These are phyloP conservation scores for Acer negundo DNA, from an alignment of 345 rosid genomes.

Conservation along the genomic window DNA sequence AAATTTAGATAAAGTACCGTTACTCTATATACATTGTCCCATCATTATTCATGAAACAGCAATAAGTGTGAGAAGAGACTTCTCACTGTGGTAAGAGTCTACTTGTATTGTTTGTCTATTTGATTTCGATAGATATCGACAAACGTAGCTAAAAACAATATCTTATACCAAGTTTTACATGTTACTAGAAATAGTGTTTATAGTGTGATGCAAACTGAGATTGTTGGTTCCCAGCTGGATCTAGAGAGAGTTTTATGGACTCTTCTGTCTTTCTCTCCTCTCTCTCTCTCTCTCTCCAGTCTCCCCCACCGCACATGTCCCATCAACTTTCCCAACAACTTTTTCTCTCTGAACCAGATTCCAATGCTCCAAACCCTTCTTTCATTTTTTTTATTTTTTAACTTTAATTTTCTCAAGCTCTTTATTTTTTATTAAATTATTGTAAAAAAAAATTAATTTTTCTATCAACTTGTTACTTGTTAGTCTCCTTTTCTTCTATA, in stretches of 20 bases:
- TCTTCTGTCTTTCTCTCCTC: not conserved
- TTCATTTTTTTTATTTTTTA: not conserved
- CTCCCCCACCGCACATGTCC: slow-evolving; percentile 48
- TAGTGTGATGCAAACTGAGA: slow-evolving; percentile 8
- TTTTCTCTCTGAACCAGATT: slow-evolving; percentile 23
- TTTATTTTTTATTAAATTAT: too few relatives aligned
- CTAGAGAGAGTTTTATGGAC: slow-evolving; percentile 26
- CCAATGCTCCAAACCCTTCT: slow-evolving; percentile 20
- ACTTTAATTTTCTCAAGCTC: not conserved
- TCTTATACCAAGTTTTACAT: too few relatives aligned
- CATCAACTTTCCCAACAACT: slow-evolving; percentile 35
- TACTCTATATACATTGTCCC: too few relatives aligned
- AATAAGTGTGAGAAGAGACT: too few relatives aligned
- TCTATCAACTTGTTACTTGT: slow-evolving; percentile 26
- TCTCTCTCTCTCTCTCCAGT: not conserved
- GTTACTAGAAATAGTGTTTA: too few relatives aligned
- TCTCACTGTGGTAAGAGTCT: too few relatives aligned
- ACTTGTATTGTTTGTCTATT: too few relatives aligned
- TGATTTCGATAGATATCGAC: too few relatives aligned
- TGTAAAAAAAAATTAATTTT: not conserved
- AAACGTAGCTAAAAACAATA: too few relatives aligned
- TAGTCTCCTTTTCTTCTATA: slow-evolving; percentile 43
- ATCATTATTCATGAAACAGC: too few relatives aligned
- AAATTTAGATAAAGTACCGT: too few relatives aligned
- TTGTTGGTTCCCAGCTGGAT: slow-evolving; percentile 55